Conservation (phyloP, 306 rosid species). For the Glycine latifolia region DNA sequence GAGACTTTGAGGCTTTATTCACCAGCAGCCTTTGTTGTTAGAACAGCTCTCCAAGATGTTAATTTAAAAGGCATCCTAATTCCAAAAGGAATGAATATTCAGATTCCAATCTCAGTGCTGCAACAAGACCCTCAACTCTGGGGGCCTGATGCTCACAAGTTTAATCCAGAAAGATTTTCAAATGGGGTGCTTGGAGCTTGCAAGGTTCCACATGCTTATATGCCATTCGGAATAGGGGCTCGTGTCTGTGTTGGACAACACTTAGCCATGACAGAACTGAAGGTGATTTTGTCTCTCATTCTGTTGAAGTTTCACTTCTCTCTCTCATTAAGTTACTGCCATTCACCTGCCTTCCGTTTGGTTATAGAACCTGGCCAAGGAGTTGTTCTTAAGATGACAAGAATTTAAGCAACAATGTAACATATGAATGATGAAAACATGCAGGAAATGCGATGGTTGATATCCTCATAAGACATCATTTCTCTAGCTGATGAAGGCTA, state of each 20-base stretch:
- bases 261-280: constrained; percentile 65
- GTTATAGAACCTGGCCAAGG: constrained; percentile 52
- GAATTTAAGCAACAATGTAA: constrained; percentile 20
- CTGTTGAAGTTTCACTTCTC: constrained; percentile 48
- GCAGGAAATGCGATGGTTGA: no score
- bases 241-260: constrained; percentile 60
- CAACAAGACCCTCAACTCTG: constrained; percentile 59
- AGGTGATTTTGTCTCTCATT: constrained; percentile 57
- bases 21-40: constrained; percentile 46
- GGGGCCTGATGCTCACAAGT: constrained; percentile 67
- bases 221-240: constrained; percentile 70
- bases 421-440: neutral
- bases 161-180: constrained; percentile 73
- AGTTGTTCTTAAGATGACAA: constrained; percentile 48
- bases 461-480: no score
- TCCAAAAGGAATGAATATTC: constrained; percentile 69
- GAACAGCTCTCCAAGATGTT: constrained; percentile 56
- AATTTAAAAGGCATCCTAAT: constrained; percentile 54
- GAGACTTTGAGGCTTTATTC: constrained; percentile 75
- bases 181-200: constrained; percentile 65
- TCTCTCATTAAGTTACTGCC: constrained; percentile 45
- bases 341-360: constrained; percentile 50
- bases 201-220: constrained; percentile 59
- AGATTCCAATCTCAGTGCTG: constrained; percentile 59
- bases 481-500: no score